These are phyloP conservation scores for Fraxinus anomala DNA, from an alignment of 257 asterid species.

Conservation along the genomic window DNA sequence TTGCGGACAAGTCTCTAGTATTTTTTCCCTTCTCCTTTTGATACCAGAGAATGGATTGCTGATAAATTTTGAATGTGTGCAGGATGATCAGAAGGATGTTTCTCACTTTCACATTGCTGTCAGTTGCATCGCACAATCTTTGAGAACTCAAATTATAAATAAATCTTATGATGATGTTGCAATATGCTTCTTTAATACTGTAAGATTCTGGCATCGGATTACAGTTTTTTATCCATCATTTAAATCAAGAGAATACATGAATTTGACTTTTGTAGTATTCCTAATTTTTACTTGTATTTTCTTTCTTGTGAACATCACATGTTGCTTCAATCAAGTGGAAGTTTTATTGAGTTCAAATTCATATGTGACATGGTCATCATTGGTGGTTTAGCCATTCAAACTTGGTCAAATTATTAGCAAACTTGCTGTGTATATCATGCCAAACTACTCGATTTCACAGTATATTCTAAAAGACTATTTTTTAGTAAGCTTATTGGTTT, in stretches of 20 bases:
- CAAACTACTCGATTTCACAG: neutral
- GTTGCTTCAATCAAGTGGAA: neutral
- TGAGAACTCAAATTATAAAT: constrained; percentile 89
- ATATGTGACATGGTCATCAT: neutral
- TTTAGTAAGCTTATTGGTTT: neutral
- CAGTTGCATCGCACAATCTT: constrained; percentile 57
- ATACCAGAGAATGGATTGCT: constrained; percentile 16
- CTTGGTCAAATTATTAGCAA: neutral
- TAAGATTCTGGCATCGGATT: constrained; percentile 44
- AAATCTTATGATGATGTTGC: constrained; percentile 88
- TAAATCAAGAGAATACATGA: neutral
- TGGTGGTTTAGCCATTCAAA: neutral
- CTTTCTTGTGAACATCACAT: neutral
- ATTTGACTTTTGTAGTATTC: neutral
- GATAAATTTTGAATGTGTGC: constrained; percentile 27
- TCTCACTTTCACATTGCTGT: constrained; percentile 70
- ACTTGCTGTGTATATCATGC: constrained; percentile 3
- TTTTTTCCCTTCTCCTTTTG: constrained; percentile 19
- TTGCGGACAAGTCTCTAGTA: neutral
- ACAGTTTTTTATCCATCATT: constrained; percentile 3
- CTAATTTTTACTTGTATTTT: neutral
- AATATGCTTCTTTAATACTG: constrained; percentile 93
- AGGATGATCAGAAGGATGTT: constrained; percentile 59
- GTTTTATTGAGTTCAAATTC: constrained; percentile 2
- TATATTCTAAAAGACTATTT: neutral